Evolutionary conservation across 1,139 yeast species (phyloP), one percentile per base, ranked within the genome.

Genomic region (Suhomyces coccinellae): DNA sequence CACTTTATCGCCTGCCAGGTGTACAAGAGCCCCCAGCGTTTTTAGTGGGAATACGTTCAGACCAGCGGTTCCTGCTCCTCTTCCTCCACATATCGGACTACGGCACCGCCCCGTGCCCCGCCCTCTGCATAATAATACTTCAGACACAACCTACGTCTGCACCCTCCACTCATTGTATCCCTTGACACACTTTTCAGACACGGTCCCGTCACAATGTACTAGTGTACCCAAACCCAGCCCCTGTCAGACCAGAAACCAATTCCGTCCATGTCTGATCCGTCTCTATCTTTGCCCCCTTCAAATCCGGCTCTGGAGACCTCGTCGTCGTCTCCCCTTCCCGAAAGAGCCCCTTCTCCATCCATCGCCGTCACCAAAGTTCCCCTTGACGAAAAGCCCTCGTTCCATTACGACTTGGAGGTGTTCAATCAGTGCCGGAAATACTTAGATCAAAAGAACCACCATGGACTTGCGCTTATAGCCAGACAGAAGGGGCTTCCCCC

Each of bases 401-500:
- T 73, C 54, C 65, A 63, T 45, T 74, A 71, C 52, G 78, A 74
- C 49, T 58, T 65, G 40, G 76, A 71, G 37, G 48, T 74, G 10
- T 71, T 71, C 53, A 62, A 58, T 44, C 63, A 67, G 44, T 70
- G 74, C 51, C 64, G 67, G 44, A 52, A 56, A 32, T 82, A 75
- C 54, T 65, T 84, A 16, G 69, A 69, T 41, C 71, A 72, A 33
- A 73, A 73, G 45, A 82, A 85, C 58, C 77, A 80, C 45, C 82
- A 81, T 39, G 88, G 87, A 2, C 67, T 91, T 41, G 96, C 97
- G 0, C 71, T 83, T 51, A 68, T 91, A 13, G 91, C 96, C 3
- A 74, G 97, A 51, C 91, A 86, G 55, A 75, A 82, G 50, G 97
- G 98, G 2, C 72, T 90, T 22, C 97, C 97, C 1, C 95, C 96